Conservation (phyloP, 192 early-diverging fungal species). For the Phycomyces nitens region DNA sequence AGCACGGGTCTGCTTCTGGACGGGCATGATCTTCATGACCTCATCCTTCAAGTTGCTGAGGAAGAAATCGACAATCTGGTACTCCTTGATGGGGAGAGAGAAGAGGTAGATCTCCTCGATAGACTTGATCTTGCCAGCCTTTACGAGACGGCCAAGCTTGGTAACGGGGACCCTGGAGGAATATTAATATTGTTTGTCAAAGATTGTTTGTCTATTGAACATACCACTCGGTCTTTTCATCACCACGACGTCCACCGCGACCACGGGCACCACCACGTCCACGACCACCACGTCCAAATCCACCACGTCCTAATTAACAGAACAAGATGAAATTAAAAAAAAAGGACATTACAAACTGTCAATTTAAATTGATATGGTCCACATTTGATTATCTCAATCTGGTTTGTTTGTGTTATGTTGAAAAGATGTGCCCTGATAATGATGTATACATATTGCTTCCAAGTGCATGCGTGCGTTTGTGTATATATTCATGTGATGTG, state of each 20-base stretch:
- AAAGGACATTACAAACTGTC: no score
- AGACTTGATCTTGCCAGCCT: slow-evolving; percentile 94
- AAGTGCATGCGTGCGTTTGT: no score
- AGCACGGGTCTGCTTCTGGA: slow-evolving; percentile 99
- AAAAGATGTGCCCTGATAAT: no score
- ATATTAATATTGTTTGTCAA: no score
- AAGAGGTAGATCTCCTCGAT: slow-evolving; percentile 98
- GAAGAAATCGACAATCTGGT: slow-evolving; percentile 97
- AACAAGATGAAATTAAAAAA: not conserved
- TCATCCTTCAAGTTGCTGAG: slow-evolving; percentile 96
- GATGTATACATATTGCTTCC: no score
- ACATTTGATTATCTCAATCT: no score
- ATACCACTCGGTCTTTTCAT: slow-evolving; percentile 76
- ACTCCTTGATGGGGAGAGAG: slow-evolving; percentile 99
- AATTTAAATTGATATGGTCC: not conserved
- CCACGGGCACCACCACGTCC: slow-evolving; percentile 70
- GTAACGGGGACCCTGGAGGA: slow-evolving; percentile 73
- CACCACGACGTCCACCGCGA: slow-evolving; percentile 68
- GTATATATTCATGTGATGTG: no score
- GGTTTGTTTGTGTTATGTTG: no score
- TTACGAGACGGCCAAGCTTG: slow-evolving; percentile 98
- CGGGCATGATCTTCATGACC: slow-evolving; percentile 99
- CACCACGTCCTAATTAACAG: slow-evolving; percentile 59
- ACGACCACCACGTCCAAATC: slow-evolving; percentile 77
- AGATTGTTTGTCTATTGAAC: no score